Evolutionary conservation across 2,329 filamentous ascomycete genomes (phyloP).

Genomic region (Ascochyta viciae-villosae): DNA sequence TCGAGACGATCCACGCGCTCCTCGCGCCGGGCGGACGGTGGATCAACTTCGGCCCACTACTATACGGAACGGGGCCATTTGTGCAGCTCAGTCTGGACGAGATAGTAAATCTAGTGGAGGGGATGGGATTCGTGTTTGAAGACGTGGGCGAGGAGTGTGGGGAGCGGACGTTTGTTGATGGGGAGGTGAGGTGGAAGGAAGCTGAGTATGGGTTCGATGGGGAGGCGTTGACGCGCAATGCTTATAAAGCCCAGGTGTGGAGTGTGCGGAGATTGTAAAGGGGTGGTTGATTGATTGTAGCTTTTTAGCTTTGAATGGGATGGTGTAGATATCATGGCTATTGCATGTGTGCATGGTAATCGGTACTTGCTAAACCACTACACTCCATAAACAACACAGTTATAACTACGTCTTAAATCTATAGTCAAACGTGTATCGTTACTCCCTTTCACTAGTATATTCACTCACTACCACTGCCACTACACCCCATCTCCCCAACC

Average conservation of each 20-base stretch:
- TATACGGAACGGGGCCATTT: conserved; percentile 63
- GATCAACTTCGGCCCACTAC: conserved; percentile 64
- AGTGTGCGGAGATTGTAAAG: conserved; percentile 48
- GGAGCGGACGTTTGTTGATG: conserved; percentile 50
- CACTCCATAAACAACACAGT: too few relatives aligned
- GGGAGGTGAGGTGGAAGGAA: conserved; percentile 54
- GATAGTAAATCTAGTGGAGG: conserved; percentile 57
- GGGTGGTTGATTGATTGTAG: too few relatives aligned
- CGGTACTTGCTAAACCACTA: too few relatives aligned
- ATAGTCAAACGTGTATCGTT: too few relatives aligned
- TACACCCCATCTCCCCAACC: too few relatives aligned
- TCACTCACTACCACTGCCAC: too few relatives aligned
- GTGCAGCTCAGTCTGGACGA: conserved; percentile 64
- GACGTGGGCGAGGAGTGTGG: conserved; percentile 54
- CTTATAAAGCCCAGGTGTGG: conserved; percentile 64
- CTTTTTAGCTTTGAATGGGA: too few relatives aligned
- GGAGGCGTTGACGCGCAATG: conserved; percentile 59
- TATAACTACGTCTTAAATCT: too few relatives aligned
- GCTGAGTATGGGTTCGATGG: conserved; percentile 63
- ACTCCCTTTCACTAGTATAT: too few relatives aligned
- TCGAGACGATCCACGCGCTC: conserved; percentile 60
- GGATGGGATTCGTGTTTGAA: conserved; percentile 61
- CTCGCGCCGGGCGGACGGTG: conserved; percentile 60
- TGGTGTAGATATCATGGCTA: too few relatives aligned
- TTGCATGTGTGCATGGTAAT: too few relatives aligned